Conservation (phyloP, 805 yeast genomes). For the Nakazawaea ishiwadae region DNA sequence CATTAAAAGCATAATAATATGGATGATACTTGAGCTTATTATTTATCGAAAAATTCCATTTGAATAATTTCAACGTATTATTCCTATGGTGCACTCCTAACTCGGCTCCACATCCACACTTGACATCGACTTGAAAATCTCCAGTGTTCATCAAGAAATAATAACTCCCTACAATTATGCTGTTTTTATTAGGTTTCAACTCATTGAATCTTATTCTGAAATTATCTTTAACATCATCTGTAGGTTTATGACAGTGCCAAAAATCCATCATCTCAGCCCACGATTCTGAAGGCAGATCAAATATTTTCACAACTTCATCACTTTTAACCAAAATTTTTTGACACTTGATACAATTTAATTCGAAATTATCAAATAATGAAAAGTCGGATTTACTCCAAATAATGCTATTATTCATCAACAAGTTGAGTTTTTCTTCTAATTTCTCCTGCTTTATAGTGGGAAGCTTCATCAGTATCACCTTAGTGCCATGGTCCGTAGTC, state of each 20-base stretch:
- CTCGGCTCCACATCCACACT: slow-evolving; percentile 27
- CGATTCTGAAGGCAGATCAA: slow-evolving; percentile 82
- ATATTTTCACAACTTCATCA: slow-evolving; percentile 24
- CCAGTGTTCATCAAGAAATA: slow-evolving; percentile 40
- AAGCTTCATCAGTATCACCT: background rate
- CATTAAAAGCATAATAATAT: slow-evolving; percentile 31
- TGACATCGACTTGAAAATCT: slow-evolving; percentile 15
- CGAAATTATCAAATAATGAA: background rate
- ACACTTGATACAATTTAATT: slow-evolving; percentile 26
- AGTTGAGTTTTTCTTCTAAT: background rate
- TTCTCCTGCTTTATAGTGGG: slow-evolving; percentile 14
- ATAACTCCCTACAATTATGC: slow-evolving; percentile 51
- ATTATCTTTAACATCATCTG: slow-evolving; percentile 21
- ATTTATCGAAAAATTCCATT: slow-evolving; percentile 48
- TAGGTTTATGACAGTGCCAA: slow-evolving; percentile 95
- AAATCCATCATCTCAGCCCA: slow-evolving; percentile 97
- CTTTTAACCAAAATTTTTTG: slow-evolving; percentile 16
- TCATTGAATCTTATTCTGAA: slow-evolving; percentile 27
- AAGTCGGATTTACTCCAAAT: slow-evolving; percentile 4
- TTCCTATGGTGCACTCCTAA: slow-evolving; percentile 37
- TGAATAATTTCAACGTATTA: slow-evolving; percentile 35
- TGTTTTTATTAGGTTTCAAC: slow-evolving; percentile 37
- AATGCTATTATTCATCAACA: slow-evolving; percentile 7
- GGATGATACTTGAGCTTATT: slow-evolving; percentile 30
- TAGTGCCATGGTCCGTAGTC: background rate